Percentiles rank a stretch among this genome's conserved stretches.
Conservation (phyloP, 2,329 filamentous ascomycete species). For the Penicillium sp. region DNA sequence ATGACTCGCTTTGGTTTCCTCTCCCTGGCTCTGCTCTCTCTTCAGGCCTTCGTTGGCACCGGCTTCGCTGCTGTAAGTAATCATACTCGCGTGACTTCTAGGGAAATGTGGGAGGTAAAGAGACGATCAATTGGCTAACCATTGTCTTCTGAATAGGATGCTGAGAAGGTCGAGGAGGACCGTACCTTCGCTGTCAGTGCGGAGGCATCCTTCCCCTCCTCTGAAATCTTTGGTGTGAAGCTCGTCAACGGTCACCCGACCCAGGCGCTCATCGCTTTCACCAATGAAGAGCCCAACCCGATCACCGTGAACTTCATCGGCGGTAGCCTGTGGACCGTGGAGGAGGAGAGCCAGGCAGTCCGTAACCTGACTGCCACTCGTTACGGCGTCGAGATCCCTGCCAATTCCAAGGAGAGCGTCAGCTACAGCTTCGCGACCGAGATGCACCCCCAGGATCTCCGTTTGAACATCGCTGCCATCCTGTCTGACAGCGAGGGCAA, state of each 20-base stretch:
- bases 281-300: constrained; percentile 77
- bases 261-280: constrained; percentile 76
- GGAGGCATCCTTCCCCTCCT: constrained; percentile 61
- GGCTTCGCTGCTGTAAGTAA: constrained; percentile 62
- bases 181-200: constrained; percentile 59
- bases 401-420: constrained; percentile 73
- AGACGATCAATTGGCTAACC: constrained; percentile 26
- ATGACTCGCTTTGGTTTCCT: constrained; percentile 77
- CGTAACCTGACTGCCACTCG: constrained; percentile 80
- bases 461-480: constrained; percentile 74
- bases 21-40: constrained; percentile 69
- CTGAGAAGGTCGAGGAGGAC: constrained; percentile 65
- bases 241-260: constrained; percentile 90
- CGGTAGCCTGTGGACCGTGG: constrained; percentile 68
- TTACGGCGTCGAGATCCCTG: constrained; percentile 72
- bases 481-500: constrained; percentile 66
- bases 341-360: constrained; percentile 62
- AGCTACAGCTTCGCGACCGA: constrained; percentile 86
- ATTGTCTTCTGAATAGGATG: constrained; percentile 38
- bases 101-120: neutral
- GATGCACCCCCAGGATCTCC: constrained; percentile 88
- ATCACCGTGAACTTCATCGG: constrained; percentile 75
- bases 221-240: constrained; percentile 90
- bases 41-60: constrained; percentile 66
- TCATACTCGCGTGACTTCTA: constrained; percentile 3